Evolutionary conservation across 176 grass and related monocot genomes (phyloP), one percentile per base, ranked within the genome.

Genomic region (Dendrocalamus sinicus): DNA sequence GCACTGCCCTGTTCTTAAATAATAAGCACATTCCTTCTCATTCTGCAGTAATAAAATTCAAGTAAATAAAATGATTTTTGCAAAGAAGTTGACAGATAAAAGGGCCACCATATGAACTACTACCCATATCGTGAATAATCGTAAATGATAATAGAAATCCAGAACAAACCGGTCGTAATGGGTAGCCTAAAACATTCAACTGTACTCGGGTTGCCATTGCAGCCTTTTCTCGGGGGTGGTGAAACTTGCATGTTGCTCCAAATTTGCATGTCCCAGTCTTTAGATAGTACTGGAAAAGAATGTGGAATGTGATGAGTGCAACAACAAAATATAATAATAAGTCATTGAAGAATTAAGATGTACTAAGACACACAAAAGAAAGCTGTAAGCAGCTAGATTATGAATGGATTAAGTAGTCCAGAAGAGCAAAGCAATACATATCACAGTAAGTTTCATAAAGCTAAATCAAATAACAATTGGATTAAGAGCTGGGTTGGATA

Each of bases 181-280:
- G 94, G 75, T 92, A 97, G 90, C 94, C 94, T 76, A 94, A 80
- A 83, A 88, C 66, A 26, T 94, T 97, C 83, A 92, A 76, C 77
- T 97, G 90, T 26, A 87, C 90, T 82, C 67, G 90, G 55, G 79
- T 87, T 66, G 86, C 86, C 88, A 90, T 92, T 81, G 89, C 94
- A 89, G 92, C 94, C 76, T 97, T 97, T 69, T 97, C 94, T 90
- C 88, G 83, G 37, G 94, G 94, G 54, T 97, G 94, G 67, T 97
- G 90, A 83, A 97, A 97, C 83, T 97, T 97, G 88, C 94, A 97
- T 63, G 92, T 94, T 78, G 94, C 88, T 90, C 94, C 94, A 86
- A 97, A 97, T 90, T 94, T 97, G 92, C 94, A 94, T 17, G 90
- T 90, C 55, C 94, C 94, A 15, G 94, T 97, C 88, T 94, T 97